Evolutionary conservation across 169 alveolate genomes (phyloP), one percentile per base, ranked within the genome.

Genomic region (Fabrea salina): DNA sequence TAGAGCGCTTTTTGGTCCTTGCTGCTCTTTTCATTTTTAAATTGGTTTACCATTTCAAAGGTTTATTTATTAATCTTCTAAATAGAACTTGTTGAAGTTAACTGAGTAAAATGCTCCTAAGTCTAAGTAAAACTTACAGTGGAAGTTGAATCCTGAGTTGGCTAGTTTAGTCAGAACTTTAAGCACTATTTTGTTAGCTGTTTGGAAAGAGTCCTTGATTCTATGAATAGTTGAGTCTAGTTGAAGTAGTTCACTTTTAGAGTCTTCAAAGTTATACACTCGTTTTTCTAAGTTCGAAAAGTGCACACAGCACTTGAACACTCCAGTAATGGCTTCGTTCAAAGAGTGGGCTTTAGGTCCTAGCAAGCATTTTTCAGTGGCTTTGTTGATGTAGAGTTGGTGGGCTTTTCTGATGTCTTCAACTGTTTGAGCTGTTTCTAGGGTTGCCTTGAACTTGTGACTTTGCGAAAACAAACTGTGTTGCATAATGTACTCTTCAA

Each of bases 401-500:
- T 61, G 74, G 3, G 32, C 53, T 33, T 25, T 51, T 61, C 74
- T 61, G n/a, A 61, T 13, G 32, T 61, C 74, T 33, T 61, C 74
- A 30, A 61, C 39, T n/a, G 53, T 61, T 37, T 61, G 32, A 32
- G 25, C 49, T 51, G 32, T 35, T 1, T 22, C 25, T 37, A 16
- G 8, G 8, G 11, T 4, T 16, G 11, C 25, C 16, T 19, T 37
- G 30, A 68, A 68, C 64, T n/a, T 43, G 1, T 11, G 13, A 0
- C 37, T 32, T 8, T n/a, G 44, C 13, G 78, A 68, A 68, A 43
- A 8, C 8, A 68, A 16, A 44, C 40, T 32, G 44, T 68, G 19
- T 30, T 68, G 78, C 66, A 68, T 19, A 1, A 68, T 35, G 35
- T 68, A 68, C 66, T 68, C 78, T 68, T 68, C 78, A 43, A 68